Evolutionary conservation across 208 protist genomes (phyloP), one percentile per base, ranked within the genome.

Genomic region (Leishmania lainsoni): DNA sequence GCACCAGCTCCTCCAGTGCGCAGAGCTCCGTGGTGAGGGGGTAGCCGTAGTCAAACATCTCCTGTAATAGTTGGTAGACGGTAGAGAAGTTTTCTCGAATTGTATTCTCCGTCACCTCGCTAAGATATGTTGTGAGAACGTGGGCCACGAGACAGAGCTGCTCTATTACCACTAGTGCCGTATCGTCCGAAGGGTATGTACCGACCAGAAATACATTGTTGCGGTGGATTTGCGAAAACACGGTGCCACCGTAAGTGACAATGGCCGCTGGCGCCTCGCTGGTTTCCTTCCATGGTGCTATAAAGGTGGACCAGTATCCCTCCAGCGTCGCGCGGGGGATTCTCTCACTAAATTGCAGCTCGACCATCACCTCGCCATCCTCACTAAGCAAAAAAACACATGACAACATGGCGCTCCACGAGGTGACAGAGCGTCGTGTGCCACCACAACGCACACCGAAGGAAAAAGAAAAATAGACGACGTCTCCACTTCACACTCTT

Each of bases 11-110:
- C 84, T 98, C 92, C 35, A 98, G 75, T 17, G 90, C 78, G 69
- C 89, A 90, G 68, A 92, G 86, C 76, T 98, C 93, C 20, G 94
- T 98, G 39, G 91, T 97, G 26, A 98, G 84, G 17, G 97, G 97
- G 80, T 98, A 98, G 16, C 97, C 97, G 81, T 95, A 92, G 84
- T 98, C 95, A 68, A 98, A 86, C 45, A 98, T 88, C 86, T 98
- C 95, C 79, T 98, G 93, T 54, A 98, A 83, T 2, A 98, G 81
- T 85, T 98, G 95, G 83, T 96, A 98, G 17, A 97, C 90, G 48
- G 91, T 86, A 5, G 96, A 95, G 77, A 98, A 98, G 80, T 98
- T 96, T 61, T 98, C 93, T 5, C 95, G 86, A 39, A 98, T 69
- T 1, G 88, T 93, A 72, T 88, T 87, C 81, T 98, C 94, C 1